Evolutionary conservation across 352 stramenopile genomes (phyloP), one percentile per base, ranked within the genome.

Genomic region (Phytopythium kandeliae): DNA sequence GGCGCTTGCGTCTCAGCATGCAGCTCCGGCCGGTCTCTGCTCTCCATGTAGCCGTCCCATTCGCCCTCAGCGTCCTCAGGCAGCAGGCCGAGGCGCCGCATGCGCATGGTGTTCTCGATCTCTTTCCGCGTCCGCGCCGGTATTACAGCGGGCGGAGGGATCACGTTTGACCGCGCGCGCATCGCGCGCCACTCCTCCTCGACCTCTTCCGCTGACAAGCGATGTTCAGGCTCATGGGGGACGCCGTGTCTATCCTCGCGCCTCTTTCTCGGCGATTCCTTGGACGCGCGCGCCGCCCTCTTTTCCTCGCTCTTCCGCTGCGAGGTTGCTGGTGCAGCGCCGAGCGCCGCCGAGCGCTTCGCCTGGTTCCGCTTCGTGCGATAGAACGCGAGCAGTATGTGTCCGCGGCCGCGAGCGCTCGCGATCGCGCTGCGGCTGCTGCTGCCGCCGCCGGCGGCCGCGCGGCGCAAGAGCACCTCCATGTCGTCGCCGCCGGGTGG

Each of bases 61-160:
- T 75, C 58, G 28, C 62, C 63, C 25, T 78, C 69, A 1, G 76
- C 61, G 19, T 83, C 72, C 19, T 78, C 67, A 3, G 67, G 46
- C 42, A 83, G 56, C 48, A 86, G 52, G 4, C 74, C 74, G 4
- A 86, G 67, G 30, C 74, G 71, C 0, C 66, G 60, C 74, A 86
- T 86, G 25, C 74, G 74, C 40, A 71, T 63, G 51, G 71, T 78
- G 67, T 84, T 84, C 61, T 79, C 58, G 42, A 83, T 74, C 50
- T 75, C 67, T 26, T 72, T 70, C 44, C 69, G 68, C 22, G 65
- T 69, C 5, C 64, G 55, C 21, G 50, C 54, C 7, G 73, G 60
- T n/a, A 81, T 48, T 19, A 78, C 28, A n/a, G n/a, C 58, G 13
- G 65, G 67, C 7, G 67, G 62, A 2, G 63, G 69, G 41, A 74